A percentile compares a stretch with the other conserved stretches of the same genome.
Evolutionary conservation across 306 rosid species (phyloP).

Genomic region (Neltuma alba): DNA sequence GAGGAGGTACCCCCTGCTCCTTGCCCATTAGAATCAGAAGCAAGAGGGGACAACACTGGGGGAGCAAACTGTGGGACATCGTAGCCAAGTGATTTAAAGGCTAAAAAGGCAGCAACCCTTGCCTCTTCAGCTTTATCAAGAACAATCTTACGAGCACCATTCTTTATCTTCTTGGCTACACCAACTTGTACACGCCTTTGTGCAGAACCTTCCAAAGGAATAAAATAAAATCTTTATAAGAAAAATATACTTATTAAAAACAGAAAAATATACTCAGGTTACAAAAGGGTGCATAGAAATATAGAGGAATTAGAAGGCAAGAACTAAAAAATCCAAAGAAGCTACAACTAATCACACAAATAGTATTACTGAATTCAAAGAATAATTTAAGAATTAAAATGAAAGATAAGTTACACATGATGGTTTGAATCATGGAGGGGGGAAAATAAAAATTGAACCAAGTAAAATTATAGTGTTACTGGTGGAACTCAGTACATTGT

Average conservation of each 20-base stretch:
- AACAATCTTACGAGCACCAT: conserved; percentile 92
- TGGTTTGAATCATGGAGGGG: conserved; percentile 12
- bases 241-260: not conserved
- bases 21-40: conserved; percentile 50
- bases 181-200: conserved; percentile 77
- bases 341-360: conserved; percentile 13
- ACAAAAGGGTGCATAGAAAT: not conserved
- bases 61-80: conserved; percentile 73
- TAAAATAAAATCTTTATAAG: conserved; percentile 36
- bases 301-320: not conserved
- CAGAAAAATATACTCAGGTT: not conserved
- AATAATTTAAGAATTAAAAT: conserved; percentile 26
- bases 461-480: conserved; percentile 21
- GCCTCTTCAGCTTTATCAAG: conserved; percentile 99
- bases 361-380: not conserved
- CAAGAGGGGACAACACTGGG: conserved; percentile 46
- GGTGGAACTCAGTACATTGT: not conserved
- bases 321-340: not conserved
- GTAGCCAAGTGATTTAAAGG: conserved; percentile 87
- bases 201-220: conserved; percentile 63
- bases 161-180: conserved; percentile 91
- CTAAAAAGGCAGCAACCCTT: conserved; percentile 82
- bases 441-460: conserved; percentile 2
- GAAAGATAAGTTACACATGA: not conserved
- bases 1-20: conserved; percentile 56